Evolutionary conservation across 139 green algal species (phyloP).

Genomic region (Chlamydomonas sp.): DNA sequence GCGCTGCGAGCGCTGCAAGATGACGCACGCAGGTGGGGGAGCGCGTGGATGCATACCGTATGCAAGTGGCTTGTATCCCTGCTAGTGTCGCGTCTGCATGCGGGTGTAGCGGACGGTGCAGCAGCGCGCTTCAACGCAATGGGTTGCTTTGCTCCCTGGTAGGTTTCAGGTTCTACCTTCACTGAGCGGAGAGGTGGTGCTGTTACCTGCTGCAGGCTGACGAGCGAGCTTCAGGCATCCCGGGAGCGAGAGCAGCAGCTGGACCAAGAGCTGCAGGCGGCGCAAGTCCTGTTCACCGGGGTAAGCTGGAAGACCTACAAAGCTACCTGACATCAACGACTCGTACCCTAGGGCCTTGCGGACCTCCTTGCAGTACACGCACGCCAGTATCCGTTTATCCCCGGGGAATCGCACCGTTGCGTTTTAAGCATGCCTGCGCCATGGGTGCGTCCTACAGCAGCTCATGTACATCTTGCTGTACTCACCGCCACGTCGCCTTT

Average conservation of each 20-base stretch:
- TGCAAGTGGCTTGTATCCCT: not conserved
- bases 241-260: not conserved
- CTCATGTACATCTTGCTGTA: not conserved
- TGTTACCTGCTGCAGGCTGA: not conserved
- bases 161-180: not conserved
- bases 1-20: not conserved
- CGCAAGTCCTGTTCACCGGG: conserved; percentile 15
- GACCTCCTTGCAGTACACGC: too few relatives aligned
- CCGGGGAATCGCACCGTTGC: too few relatives aligned
- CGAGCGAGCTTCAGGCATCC: not conserved
- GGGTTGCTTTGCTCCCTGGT: not conserved
- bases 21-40: not conserved
- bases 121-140: too few relatives aligned
- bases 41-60: not conserved
- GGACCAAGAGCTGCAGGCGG: conserved; percentile 7
- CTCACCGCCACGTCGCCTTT: not conserved
- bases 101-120: too few relatives aligned
- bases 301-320: not conserved
- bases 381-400: too few relatives aligned
- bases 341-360: too few relatives aligned
- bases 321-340: too few relatives aligned
- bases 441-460: too few relatives aligned
- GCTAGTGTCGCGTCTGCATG: not conserved
- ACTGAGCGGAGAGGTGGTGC: not conserved
- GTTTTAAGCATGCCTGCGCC: too few relatives aligned